Conservation (phyloP, 1,139 yeast genomes). For the Lodderomyces margitis region DNA sequence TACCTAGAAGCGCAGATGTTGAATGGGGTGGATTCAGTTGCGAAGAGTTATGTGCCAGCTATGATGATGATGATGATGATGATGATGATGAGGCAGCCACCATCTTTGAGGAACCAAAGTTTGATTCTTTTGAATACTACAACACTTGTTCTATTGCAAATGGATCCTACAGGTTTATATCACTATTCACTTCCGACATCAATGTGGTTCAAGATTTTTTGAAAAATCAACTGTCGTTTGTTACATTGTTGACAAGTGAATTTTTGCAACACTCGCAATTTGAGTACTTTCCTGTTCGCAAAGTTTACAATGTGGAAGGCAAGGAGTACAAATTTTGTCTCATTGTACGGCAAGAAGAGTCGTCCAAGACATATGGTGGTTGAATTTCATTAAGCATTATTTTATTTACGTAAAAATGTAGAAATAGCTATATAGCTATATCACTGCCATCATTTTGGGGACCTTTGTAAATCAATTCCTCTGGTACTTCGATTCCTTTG, state of each 20-base stretch:
- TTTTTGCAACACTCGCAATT: constrained; percentile 1
- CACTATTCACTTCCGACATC: constrained; percentile 20
- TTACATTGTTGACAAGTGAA: neutral
- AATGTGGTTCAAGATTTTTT: constrained; percentile 12
- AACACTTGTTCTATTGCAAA: constrained; percentile 14
- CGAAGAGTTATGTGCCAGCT: constrained; percentile 32
- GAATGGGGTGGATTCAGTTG: constrained; percentile 77
- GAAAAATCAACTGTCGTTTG: neutral
- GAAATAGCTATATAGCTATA: constrained; percentile 13
- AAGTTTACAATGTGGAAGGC: constrained; percentile 22
- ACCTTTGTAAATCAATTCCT: constrained; percentile 37
- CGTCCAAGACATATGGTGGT: no score
- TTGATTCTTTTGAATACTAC: constrained; percentile 13
- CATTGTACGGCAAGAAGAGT: constrained; percentile 24
- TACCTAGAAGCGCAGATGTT: constrained; percentile 69
- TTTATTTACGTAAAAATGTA: neutral
- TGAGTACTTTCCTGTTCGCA: constrained; percentile 30
- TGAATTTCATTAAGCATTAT: neutral
- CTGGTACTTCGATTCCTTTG: constrained; percentile 40
- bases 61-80: constrained; percentile 44
- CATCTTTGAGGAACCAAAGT: neutral
- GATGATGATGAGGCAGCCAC: constrained; percentile 14
- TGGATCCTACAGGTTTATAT: constrained; percentile 10
- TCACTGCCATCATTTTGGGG: constrained; percentile 27
- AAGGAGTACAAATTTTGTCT: constrained; percentile 20